phyloP scores from a whole-genome alignment of 2,329 filamentous ascomycete species.

The Dissoconium aciculare region DNA sequence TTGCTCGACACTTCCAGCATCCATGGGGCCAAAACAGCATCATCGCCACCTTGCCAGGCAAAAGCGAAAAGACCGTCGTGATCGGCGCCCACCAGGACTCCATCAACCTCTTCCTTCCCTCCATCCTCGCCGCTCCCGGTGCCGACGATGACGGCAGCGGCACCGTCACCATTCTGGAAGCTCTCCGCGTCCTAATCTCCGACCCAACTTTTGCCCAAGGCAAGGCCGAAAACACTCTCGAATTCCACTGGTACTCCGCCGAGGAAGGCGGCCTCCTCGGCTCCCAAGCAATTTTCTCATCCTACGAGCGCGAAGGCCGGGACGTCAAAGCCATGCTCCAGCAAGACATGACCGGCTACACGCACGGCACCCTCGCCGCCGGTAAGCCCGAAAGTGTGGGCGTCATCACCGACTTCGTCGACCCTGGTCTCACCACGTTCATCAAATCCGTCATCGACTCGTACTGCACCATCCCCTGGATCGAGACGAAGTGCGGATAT shows the following conservation, averaged over 20 bases:
- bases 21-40: constrained; percentile 81
- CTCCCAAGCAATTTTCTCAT: constrained; percentile 74
- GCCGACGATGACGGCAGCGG: constrained; percentile 48
- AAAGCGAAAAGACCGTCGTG: constrained; percentile 69
- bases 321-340: constrained; percentile 94
- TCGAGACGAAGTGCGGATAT: constrained; percentile 79
- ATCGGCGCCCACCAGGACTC: constrained; percentile 78
- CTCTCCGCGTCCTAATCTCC: constrained; percentile 60
- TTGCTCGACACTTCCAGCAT: constrained; percentile 61
- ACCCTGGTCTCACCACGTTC: constrained; percentile 66
- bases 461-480: constrained; percentile 80
- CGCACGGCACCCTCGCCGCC: constrained; percentile 66
- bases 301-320: constrained; percentile 56
- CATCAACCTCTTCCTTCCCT: constrained; percentile 82
- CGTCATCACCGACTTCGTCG: constrained; percentile 84
- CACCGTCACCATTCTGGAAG: constrained; percentile 82
- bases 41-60: constrained; percentile 79
- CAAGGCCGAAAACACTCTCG: constrained; percentile 67
- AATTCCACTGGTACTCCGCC: constrained; percentile 93
- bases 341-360: constrained; percentile 93
- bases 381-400: constrained; percentile 75
- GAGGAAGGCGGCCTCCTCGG: constrained; percentile 80
- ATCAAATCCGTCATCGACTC: constrained; percentile 76
- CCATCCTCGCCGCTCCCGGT: constrained; percentile 68
- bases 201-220: constrained; percentile 54